Evolutionary conservation across 331 rosid genomes (phyloP).

Genomic region (Acacia pycnantha): DNA sequence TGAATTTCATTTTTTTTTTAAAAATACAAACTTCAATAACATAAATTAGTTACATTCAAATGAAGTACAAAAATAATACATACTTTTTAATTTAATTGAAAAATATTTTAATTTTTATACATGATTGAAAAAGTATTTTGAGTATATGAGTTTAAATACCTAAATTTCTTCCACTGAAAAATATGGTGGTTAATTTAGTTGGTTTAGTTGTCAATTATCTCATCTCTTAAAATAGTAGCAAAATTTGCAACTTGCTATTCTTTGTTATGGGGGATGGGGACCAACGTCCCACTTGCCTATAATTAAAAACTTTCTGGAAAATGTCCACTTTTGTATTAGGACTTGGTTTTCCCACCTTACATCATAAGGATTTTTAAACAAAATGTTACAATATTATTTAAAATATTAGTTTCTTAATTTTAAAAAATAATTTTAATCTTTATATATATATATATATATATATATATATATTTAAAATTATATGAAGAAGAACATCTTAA

Average conservation of each 20-base stretch:
- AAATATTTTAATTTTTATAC: neutral
- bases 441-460: no score
- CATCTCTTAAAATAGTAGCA: neutral
- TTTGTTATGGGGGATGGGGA: neutral
- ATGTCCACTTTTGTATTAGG: neutral
- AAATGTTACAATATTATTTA: neutral
- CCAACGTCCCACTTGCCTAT: neutral
- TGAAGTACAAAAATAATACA: neutral
- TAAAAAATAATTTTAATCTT: neutral
- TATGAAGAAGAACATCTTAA: no score
- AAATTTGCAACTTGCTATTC: neutral
- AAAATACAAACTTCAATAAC: neutral
- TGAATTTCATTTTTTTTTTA: neutral
- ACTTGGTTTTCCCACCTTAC: neutral
- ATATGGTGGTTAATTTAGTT: neutral
- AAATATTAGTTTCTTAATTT: neutral
- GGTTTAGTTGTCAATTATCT: neutral
- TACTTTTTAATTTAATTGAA: neutral
- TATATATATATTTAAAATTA: no score
- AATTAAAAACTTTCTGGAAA: neutral
- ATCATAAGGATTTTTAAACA: neutral
- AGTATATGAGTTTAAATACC: neutral
- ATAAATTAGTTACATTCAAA: neutral
- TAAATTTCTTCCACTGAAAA: neutral
- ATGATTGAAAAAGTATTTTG: neutral